phyloP scores from a whole-genome alignment of 2,329 filamentous ascomycete genomes.

The Epichloe bromicola region DNA sequence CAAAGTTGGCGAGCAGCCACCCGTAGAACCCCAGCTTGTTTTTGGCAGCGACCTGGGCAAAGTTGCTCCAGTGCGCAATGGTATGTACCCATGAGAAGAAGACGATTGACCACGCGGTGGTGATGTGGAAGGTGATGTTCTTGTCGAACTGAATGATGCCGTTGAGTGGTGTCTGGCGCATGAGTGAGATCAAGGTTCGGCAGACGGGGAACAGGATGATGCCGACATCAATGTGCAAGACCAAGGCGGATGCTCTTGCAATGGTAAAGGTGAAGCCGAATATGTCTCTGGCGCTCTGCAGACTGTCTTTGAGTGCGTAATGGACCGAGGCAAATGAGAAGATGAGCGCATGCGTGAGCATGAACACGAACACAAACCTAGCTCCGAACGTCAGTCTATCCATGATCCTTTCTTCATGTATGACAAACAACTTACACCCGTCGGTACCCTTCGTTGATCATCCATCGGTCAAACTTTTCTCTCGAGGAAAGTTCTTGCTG shows the following conservation, averaged over 20 bases:
- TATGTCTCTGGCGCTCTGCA: slow-evolving; percentile 49
- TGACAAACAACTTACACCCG: slow-evolving; percentile 47
- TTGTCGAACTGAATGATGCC: slow-evolving; percentile 82
- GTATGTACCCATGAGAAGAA: slow-evolving; percentile 83
- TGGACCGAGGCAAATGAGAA: slow-evolving; percentile 73
- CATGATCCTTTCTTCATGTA: background rate
- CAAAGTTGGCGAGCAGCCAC: slow-evolving; percentile 64
- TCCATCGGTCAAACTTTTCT: slow-evolving; percentile 73
- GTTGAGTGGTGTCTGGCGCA: slow-evolving; percentile 68
- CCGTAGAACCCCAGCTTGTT: slow-evolving; percentile 68
- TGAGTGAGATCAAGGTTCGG: slow-evolving; percentile 69
- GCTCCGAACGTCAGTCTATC: background rate
- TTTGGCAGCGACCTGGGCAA: slow-evolving; percentile 61
- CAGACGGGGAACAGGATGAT: slow-evolving; percentile 73
- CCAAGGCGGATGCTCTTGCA: slow-evolving; percentile 61
- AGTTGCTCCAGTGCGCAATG: slow-evolving; percentile 78
- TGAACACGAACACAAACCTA: slow-evolving; percentile 66
- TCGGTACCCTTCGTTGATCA: slow-evolving; percentile 79
- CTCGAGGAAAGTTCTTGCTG: slow-evolving; percentile 53
- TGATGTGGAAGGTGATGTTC: slow-evolving; percentile 81
- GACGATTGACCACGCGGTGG: slow-evolving; percentile 74
- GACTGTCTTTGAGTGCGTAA: slow-evolving; percentile 65
- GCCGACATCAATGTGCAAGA: slow-evolving; percentile 70
- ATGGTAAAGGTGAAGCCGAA: slow-evolving; percentile 69
- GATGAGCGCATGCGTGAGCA: slow-evolving; percentile 59